Percentiles rank a stretch among this genome's conserved stretches.
Evolutionary conservation across 225 moss, liverwort and hornwort genomes (phyloP).

Genomic region (Ulota crispa): DNA sequence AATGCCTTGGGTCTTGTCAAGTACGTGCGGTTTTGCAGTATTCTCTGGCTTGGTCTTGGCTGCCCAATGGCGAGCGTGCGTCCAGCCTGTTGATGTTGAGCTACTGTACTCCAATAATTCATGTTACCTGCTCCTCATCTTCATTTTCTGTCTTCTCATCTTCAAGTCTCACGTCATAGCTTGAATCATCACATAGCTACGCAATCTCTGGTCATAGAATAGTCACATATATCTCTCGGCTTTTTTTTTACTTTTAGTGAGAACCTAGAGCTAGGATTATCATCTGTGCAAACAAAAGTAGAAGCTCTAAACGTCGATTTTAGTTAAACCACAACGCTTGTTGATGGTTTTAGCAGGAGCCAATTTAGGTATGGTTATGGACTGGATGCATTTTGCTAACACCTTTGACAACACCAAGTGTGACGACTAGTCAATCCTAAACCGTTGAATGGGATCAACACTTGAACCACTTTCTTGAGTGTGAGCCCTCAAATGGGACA

Average conservation of each 20-base stretch:
- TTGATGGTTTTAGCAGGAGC: too few species aligned
- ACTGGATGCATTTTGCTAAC: too few species aligned
- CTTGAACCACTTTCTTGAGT: too few species aligned
- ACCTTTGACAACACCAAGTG: too few species aligned
- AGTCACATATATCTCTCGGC: too few species aligned
- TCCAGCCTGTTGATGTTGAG: slow-evolving; percentile 18
- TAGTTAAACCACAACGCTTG: too few species aligned
- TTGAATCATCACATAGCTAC: neutral
- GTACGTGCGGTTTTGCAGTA: slow-evolving; percentile 1
- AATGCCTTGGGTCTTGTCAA: neutral
- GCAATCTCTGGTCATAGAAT: neutral
- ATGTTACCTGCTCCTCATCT: neutral
- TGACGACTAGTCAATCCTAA: too few species aligned
- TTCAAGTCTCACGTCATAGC: slow-evolving; percentile 8
- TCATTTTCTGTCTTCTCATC: slow-evolving; percentile 18
- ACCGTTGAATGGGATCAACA: too few species aligned
- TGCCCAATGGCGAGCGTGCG: slow-evolving; percentile 6
- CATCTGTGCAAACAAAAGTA: neutral
- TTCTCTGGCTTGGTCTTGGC: neutral
- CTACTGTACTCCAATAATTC: slow-evolving; percentile 25
- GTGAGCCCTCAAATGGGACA: too few species aligned
- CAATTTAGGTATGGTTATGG: too few species aligned
- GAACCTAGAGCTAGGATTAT: too few species aligned
- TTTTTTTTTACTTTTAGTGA: too few species aligned
- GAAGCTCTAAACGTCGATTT: neutral